Base-by-base conservation (phyloP, 495 filamentous ascomycete species). In the Letharia lupina region DNA sequence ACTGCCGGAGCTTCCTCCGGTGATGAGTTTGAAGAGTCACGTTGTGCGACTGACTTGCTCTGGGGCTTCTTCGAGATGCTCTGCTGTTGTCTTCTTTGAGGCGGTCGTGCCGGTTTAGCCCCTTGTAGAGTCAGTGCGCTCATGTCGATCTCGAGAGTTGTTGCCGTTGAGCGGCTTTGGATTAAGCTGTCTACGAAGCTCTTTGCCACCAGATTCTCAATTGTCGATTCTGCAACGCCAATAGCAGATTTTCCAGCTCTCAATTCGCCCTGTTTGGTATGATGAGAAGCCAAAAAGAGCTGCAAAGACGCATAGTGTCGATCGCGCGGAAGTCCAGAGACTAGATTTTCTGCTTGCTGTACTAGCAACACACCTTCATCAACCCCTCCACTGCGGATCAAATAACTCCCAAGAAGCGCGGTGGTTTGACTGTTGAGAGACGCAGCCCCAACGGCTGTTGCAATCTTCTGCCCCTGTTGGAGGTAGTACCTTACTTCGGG, bases 401-500 rank as follows among this genome's bases (percentile, higher is more conserved):
- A 35, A 23, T 61, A 48, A 37, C 68, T 16, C 23, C 63, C 69
- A 39, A 62, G 44, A 16, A 57, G 48, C 8, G 57, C 54, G 8
- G 44, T 58, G 33, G n/a, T 64, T 41, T 61, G 69, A 37, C 60
- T 75, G 37, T 79, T 71, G 33, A 81, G 70, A 48, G 87, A 83
- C 23, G 83, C 81, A 5, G 91, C 86, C 45, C 82, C 77, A 12
- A 87, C 83, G 16, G 86, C 84, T 54, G 83, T 80, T 60, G 89
- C 91, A 66, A 96, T 84, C 73, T 89, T 91, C 61, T 89, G 78
- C 2, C 91, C 91, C 71, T 96, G 87, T 68, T 96, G 88, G 10
- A 87, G 83, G 70, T 96, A 96, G 75, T 91, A 94, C n/a, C 93
- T 78, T 10, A 93, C 89, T 73, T 98, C 95, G 61, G 89, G 87